A percentile compares a stretch with the other conserved stretches of the same genome.
Evolutionary conservation across 1,284 basidiomycete genomes (phyloP).

Genomic region (Exobasidium cylindrosporum): DNA sequence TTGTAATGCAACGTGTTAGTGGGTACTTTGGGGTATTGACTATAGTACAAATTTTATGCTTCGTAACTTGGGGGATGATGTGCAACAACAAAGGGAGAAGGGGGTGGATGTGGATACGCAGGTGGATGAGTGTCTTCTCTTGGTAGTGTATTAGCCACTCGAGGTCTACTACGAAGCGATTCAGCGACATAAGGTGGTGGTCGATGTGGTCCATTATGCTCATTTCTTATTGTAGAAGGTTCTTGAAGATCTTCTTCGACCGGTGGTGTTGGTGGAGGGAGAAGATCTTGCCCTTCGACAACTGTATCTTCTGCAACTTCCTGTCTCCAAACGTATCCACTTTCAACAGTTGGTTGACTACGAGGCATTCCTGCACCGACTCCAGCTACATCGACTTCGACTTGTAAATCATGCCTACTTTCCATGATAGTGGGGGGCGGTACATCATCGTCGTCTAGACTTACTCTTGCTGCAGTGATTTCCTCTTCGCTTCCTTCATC

Average conservation of each 20-base stretch:
- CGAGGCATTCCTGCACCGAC: constrained; percentile 40
- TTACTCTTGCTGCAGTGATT: background rate
- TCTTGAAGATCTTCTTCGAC: too few species aligned
- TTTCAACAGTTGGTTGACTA: background rate
- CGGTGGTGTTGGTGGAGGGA: background rate
- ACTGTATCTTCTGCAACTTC: background rate
- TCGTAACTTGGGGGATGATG: constrained; percentile 7
- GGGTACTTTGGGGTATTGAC: too few species aligned
- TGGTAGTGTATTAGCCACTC: background rate
- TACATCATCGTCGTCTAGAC: constrained; percentile 12
- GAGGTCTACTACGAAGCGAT: background rate
- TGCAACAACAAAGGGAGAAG: background rate
- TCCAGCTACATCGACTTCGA: constrained; percentile 47
- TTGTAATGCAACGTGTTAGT: too few species aligned
- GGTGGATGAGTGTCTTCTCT: background rate
- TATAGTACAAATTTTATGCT: background rate
- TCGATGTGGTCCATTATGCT: background rate
- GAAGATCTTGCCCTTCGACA: background rate
- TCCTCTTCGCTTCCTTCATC: constrained; percentile 3
- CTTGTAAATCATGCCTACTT: constrained; percentile 38
- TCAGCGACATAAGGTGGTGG: background rate
- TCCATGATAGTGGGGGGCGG: constrained; percentile 40
- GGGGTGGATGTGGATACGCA: constrained; percentile 2
- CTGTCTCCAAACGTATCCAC: constrained; percentile 1
- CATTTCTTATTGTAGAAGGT: background rate